phyloP scores from a whole-genome alignment of 371 early-diverging fungal species.

The Entomophthora muscae region DNA sequence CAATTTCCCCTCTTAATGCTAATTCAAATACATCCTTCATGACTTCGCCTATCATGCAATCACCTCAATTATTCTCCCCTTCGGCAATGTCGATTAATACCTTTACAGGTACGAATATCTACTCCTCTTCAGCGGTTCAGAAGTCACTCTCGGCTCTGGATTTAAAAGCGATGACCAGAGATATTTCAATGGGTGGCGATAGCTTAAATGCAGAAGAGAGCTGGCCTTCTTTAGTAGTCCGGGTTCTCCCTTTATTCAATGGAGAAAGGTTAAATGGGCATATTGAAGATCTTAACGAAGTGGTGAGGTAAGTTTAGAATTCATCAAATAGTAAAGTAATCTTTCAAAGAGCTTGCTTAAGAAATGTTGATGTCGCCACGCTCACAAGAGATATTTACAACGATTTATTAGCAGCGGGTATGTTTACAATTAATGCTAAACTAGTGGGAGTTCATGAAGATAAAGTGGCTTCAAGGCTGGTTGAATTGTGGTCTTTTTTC shows the following conservation, averaged over 20 bases:
- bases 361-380: conserved; percentile 25
- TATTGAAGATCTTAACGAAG: conserved; percentile 68
- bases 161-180: conserved; percentile 36
- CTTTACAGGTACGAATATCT: conserved; percentile 6
- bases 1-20: neutral
- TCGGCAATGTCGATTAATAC: neutral
- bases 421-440: conserved; percentile 51
- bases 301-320: conserved; percentile 31
- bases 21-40: neutral
- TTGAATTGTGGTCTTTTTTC: conserved; percentile 71
- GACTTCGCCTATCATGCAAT: neutral
- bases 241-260: conserved; percentile 67
- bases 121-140: conserved; percentile 24
- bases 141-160: conserved; percentile 35
- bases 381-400: conserved; percentile 30
- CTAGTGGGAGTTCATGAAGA: conserved; percentile 53
- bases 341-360: conserved; percentile 30
- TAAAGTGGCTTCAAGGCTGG: conserved; percentile 43
- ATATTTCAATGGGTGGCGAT: conserved; percentile 20
- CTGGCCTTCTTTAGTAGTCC: conserved; percentile 54
- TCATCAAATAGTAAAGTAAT: neutral
- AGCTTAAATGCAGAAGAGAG: conserved; percentile 28
- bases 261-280: conserved; percentile 64
- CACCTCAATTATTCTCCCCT: neutral
- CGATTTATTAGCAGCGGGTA: conserved; percentile 42